Evolutionary conservation across 177 flowering plant genomes (phyloP).

Genomic region (Telopea speciosissima): DNA sequence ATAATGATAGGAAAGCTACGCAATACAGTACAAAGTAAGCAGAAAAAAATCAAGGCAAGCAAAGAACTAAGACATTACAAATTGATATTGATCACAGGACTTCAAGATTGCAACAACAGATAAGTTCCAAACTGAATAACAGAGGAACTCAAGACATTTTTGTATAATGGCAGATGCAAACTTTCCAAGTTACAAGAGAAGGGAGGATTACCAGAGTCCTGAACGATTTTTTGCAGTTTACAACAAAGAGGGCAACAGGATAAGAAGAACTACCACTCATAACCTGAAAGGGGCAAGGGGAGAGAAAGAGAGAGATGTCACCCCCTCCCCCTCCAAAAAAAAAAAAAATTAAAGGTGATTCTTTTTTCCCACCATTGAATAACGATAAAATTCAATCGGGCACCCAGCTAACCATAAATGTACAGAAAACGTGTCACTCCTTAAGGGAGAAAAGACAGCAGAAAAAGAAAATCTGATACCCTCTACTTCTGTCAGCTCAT

Average conservation of each 20-base stretch:
- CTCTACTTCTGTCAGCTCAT: no score
- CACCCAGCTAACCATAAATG: no score
- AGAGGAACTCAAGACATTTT: not conserved
- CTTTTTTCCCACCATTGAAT: no score
- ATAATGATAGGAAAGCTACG: not conserved
- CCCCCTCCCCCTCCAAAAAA: no score
- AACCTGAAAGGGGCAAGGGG: not conserved
- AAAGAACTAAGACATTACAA: not conserved
- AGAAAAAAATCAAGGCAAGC: not conserved
- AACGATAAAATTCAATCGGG: no score
- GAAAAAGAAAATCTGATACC: no score
- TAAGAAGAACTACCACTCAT: not conserved
- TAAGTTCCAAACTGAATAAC: not conserved
- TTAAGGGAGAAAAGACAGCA: no score
- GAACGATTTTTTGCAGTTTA: no score
- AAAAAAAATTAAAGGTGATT: no score
- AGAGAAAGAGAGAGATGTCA: not conserved
- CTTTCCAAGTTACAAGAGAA: not conserved
- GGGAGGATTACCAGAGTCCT: not conserved
- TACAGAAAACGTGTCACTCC: no score
- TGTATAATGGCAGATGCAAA: not conserved
- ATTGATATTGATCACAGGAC: not conserved
- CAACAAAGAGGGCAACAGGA: not conserved
- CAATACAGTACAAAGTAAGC: no score
- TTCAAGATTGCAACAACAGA: not conserved